Conservation (phyloP, 1,284 basidiomycete species). For the Tilletia walkeri region DNA sequence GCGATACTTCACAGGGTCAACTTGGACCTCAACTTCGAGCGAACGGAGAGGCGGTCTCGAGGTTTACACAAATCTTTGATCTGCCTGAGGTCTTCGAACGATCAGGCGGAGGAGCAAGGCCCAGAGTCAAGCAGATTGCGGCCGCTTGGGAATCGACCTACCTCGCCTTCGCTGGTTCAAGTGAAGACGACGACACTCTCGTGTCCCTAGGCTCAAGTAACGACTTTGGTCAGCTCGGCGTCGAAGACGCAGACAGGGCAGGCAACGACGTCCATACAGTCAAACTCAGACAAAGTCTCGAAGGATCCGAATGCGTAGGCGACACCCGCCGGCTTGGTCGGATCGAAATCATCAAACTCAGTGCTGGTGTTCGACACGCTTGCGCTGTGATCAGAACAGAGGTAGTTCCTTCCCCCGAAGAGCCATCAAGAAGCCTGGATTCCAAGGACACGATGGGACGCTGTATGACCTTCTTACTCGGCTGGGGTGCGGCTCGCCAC, state of each 20-base stretch:
- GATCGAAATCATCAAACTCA: neutral
- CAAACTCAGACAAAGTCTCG: neutral
- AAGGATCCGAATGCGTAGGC: neutral
- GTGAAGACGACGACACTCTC: conserved; percentile 10
- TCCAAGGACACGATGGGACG: no score
- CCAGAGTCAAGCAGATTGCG: neutral
- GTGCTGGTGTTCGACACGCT: conserved; percentile 6
- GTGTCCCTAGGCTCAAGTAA: conserved; percentile 16
- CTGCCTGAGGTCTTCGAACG: no score
- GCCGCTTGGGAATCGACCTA: conserved; percentile 8
- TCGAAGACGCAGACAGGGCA: neutral
- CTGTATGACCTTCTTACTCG: conserved; percentile 9
- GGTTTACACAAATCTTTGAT: no score
- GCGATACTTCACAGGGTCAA: neutral
- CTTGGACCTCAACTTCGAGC: conserved; percentile 9
- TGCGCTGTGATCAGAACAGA: conserved; percentile 1
- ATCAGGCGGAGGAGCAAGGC: no score
- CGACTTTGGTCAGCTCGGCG: conserved; percentile 21
- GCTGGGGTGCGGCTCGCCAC: conserved; percentile 25
- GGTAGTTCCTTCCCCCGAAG: no score
- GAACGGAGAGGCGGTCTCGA: neutral
- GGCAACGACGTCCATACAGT: neutral
- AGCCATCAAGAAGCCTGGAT: no score
- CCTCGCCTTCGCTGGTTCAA: neutral
- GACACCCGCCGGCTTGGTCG: neutral